These are phyloP conservation scores for Mucuna pruriens DNA, from an alignment of 306 rosid species.

Conservation along the genomic window DNA sequence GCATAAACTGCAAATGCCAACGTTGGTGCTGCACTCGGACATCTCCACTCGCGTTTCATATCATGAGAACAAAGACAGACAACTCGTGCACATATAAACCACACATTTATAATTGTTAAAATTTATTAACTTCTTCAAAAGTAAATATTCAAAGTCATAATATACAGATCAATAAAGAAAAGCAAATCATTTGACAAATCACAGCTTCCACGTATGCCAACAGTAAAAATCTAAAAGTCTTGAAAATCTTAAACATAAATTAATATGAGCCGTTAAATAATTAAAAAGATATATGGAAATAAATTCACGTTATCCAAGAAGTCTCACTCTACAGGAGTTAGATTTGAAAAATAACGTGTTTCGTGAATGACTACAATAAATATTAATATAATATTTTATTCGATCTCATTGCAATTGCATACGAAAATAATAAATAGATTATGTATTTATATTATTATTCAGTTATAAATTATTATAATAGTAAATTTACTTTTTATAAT, in stretches of 20 bases:
- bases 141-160: not conserved
- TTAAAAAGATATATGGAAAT: not conserved
- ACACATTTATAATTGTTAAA: not conserved
- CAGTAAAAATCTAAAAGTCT: not conserved
- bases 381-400: too few relatives aligned
- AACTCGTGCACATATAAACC: not conserved
- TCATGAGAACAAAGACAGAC: conserved; percentile 36
- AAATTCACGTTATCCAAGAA: not conserved
- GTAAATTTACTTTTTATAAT: too few relatives aligned
- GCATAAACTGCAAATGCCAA: conserved; percentile 28
- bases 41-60: conserved; percentile 30
- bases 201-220: not conserved
- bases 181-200: not conserved
- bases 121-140: not conserved
- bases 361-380: too few relatives aligned
- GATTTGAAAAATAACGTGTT: too few relatives aligned
- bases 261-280: not conserved
- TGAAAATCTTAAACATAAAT: not conserved
- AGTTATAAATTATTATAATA: too few relatives aligned
- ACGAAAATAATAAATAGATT: too few relatives aligned
- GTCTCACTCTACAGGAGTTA: too few relatives aligned
- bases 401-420: too few relatives aligned
- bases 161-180: not conserved
- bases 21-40: conserved; percentile 41
- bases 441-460: too few relatives aligned